Evolutionary conservation across 306 rosid species (phyloP).

Genomic region (Rubus parviflorus): DNA sequence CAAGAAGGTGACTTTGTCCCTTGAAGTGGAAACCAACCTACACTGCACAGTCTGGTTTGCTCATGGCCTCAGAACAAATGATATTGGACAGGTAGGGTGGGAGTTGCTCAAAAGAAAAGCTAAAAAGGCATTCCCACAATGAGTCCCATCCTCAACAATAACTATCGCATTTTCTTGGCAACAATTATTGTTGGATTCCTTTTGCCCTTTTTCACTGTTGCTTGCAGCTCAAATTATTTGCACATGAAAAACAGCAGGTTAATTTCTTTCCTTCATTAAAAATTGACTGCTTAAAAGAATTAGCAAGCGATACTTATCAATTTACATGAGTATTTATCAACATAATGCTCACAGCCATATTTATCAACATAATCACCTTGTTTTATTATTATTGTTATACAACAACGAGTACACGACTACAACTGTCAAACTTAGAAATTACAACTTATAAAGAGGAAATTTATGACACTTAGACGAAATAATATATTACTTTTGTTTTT

Average conservation of each 20-base stretch:
- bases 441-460: no score
- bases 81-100: background rate
- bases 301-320: no score
- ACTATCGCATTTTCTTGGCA: background rate
- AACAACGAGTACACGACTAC: no score
- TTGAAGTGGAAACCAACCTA: constrained; percentile 4
- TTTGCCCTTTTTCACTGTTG: background rate
- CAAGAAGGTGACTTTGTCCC: background rate
- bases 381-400: no score
- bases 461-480: no score
- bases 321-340: no score
- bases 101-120: constrained; percentile 16
- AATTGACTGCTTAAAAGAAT: no score
- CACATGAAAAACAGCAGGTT: background rate
- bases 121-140: background rate
- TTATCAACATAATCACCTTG: no score
- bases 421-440: no score
- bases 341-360: no score
- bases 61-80: background rate
- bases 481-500: no score
- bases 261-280: background rate
- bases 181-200: constrained; percentile 8
- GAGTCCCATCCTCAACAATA: no score
- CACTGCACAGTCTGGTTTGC: background rate
- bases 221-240: background rate